These are phyloP conservation scores for Ascochyta fabae DNA, from an alignment of 2,329 filamentous ascomycete species.

Conservation along the genomic window DNA sequence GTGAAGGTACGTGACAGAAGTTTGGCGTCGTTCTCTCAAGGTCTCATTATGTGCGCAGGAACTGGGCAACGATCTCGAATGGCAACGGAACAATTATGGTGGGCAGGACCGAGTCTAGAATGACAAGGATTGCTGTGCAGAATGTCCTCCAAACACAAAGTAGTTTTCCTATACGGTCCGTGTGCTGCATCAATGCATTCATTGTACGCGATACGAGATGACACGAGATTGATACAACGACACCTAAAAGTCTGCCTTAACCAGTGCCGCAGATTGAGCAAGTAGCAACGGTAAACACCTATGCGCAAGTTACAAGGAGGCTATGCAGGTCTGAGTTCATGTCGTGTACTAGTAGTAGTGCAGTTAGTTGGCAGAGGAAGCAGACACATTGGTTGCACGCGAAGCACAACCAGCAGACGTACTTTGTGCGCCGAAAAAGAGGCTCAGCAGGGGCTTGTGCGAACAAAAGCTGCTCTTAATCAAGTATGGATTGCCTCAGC, in stretches of 20 bases:
- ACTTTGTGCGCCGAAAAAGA: neutral
- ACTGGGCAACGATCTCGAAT: neutral
- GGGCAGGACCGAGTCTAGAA: neutral
- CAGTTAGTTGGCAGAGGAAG: neutral
- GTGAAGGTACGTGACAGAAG: constrained; percentile 7
- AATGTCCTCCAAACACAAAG: neutral
- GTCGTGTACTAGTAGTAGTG: neutral
- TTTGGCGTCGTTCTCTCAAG: neutral
- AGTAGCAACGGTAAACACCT: neutral
- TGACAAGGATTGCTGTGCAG: neutral
- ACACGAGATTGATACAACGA: constrained; percentile 1
- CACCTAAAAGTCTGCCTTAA: neutral
- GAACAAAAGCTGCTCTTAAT: neutral
- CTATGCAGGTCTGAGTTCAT: neutral
- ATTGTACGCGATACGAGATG: constrained; percentile 9
- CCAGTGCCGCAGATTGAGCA: neutral
- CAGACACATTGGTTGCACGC: neutral
- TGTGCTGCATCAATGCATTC: neutral
- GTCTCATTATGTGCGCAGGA: neutral
- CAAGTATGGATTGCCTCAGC: neutral
- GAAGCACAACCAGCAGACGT: neutral
- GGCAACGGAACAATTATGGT: no score
- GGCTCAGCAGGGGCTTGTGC: neutral
- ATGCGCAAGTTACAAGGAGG: neutral
- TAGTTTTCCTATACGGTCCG: neutral